Percentiles rank a stretch among this genome's conserved stretches.
These are phyloP conservation scores for Lagenidium sp. DNA, from an alignment of 352 stramenopile species.

Conservation along the genomic window DNA sequence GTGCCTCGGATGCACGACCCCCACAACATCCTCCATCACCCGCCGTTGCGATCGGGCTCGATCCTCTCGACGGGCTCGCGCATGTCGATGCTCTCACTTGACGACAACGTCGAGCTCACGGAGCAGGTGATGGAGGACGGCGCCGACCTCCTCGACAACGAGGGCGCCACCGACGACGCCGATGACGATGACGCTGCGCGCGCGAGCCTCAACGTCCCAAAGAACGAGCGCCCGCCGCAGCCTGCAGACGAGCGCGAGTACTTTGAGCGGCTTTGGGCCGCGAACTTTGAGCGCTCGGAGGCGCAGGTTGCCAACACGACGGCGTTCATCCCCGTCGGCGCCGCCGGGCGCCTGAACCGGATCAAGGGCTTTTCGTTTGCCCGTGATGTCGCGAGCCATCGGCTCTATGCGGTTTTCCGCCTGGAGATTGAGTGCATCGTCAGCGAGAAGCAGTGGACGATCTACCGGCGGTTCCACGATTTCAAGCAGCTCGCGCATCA, in stretches of 20 bases:
- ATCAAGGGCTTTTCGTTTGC: conserved; percentile 79
- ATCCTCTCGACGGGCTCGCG: conserved; percentile 56
- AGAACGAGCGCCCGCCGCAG: conserved; percentile 63
- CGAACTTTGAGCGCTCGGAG: conserved; percentile 80
- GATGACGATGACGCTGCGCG: conserved; percentile 15
- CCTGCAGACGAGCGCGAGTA: conserved; percentile 71
- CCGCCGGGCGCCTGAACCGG: conserved; percentile 59
- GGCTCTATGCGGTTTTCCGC: conserved; percentile 77
- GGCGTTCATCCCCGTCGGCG: conserved; percentile 55
- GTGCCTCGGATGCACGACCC: conserved; percentile 72
- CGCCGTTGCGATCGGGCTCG: conserved; percentile 27
- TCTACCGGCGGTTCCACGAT: conserved; percentile 81
- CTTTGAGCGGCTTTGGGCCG: conserved; percentile 71
- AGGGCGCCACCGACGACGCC: conserved; percentile 18
- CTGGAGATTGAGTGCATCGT: conserved; percentile 81
- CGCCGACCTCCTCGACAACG: no score
- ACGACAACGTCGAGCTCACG: conserved; percentile 43
- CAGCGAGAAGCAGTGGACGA: conserved; percentile 82
- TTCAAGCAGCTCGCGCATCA: conserved; percentile 80
- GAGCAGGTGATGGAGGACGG: conserved; percentile 13
- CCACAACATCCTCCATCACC: conserved; percentile 66
- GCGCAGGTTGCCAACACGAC: conserved; percentile 55
- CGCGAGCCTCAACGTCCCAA: conserved; percentile 30
- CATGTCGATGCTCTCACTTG: conserved; percentile 46
- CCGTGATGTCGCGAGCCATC: conserved; percentile 46